phyloP scores from a whole-genome alignment of 148 eudicot genomes.

The Vaccinium myrtillus region DNA sequence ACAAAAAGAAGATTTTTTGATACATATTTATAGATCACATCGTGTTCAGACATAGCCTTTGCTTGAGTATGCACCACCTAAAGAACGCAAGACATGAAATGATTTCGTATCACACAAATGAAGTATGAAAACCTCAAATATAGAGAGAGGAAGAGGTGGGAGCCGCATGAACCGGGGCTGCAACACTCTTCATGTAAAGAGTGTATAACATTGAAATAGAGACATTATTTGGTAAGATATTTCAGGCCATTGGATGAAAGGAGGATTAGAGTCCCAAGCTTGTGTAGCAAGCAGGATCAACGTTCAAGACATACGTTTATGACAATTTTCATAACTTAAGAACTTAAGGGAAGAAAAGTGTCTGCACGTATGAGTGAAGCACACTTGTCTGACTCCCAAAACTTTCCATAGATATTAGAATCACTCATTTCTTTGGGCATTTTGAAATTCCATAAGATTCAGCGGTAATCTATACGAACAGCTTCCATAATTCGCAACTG shows the following conservation, averaged over 20 bases:
- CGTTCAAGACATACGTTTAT: background rate
- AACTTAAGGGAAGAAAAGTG: background rate
- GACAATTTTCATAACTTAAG: background rate
- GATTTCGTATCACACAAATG: background rate
- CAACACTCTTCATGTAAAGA: background rate
- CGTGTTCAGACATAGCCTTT: conserved; percentile 76
- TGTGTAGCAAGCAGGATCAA: background rate
- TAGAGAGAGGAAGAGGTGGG: background rate
- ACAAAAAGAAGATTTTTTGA: conserved; percentile 84
- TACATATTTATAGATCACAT: conserved; percentile 89
- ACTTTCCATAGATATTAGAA: background rate
- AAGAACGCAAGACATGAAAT: conserved; percentile 17
- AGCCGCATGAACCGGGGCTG: background rate
- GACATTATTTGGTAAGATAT: background rate
- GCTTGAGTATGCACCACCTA: conserved; percentile 98
- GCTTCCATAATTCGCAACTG: background rate
- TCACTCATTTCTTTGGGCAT: background rate
- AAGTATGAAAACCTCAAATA: background rate
- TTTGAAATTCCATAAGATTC: background rate
- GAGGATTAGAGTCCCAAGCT: background rate
- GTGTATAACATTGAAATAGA: background rate
- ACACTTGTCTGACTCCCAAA: background rate
- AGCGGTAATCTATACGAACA: background rate
- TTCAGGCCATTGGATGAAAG: conserved; percentile 6
- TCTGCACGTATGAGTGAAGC: background rate